Base-by-base conservation (phyloP, 495 filamentous ascomycete genomes). In the Penicillium coprophilum region DNA sequence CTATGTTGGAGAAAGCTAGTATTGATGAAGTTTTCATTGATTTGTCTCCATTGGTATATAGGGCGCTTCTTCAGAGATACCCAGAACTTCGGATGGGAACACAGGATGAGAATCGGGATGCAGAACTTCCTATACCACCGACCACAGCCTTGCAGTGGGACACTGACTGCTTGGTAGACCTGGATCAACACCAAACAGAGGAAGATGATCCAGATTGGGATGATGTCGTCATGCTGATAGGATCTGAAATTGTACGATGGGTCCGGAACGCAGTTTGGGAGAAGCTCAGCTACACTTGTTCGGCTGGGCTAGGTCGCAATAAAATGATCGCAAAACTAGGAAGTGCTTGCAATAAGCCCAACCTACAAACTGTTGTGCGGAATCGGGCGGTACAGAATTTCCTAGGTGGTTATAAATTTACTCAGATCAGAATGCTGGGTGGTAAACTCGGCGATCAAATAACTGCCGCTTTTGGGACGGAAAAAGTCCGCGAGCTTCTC, bases 301-400 rank as follows among this genome's bases (percentile, higher is more conserved):
- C 91, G 23, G 94, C 82, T 1, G 94, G 94, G 7, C 77, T 98
- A 60, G 88, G 91, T 15, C 81, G 81, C 30, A 97, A 97, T 74
- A 98, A 96, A 71, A 92, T 96, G 86, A 81, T 97, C 56, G 90
- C 91, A 46, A 98, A 97, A 75, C 77, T 97, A 48, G 94, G 93
- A 54, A 94, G 90, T 30, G 89, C 82, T 21, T 82, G 90, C 75
- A 91, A 90, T 71, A 98, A 98, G 67, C 95, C 94, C 32, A 92
- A 96, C 70, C 83, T 88, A 57, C 94, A 98, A 63, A 98, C 91
- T 0, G 81, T 97, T 32, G 84, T 97, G 27, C 87, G 93, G 32
- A 91, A 90, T 65, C 83, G 91, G 27, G 92, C 94, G 2, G 76
- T 89, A 13, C 82, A 87, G 62, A 82, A 86, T 27, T 98, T 98